Evolutionary conservation across 140 eudicot species (phyloP).

Genomic region (Erigeron philadelphicus): DNA sequence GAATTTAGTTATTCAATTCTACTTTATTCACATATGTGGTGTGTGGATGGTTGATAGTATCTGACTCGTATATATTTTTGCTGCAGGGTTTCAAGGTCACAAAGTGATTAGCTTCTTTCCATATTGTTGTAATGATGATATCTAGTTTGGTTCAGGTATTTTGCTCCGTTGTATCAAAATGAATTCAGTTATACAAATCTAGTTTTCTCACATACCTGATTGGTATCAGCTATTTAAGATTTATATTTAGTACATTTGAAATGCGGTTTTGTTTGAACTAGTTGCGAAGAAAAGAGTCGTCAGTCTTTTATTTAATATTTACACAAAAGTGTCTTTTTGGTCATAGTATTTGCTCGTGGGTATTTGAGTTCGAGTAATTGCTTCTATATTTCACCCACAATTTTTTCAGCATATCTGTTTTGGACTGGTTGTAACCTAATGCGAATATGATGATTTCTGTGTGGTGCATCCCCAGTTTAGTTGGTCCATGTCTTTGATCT

Average conservation of each 20-base stretch:
- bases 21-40: too few relatives aligned
- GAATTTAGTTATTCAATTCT: background rate
- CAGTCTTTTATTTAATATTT: background rate
- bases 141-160: background rate
- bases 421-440: too few relatives aligned
- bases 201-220: slow-evolving; percentile 2
- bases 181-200: slow-evolving; percentile 7
- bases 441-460: too few relatives aligned
- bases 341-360: background rate
- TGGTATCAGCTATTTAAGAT: too few relatives aligned
- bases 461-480: too few relatives aligned
- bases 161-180: slow-evolving; percentile 12
- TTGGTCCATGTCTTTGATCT: too few relatives aligned
- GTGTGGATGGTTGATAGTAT: background rate
- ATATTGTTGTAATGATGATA: background rate
- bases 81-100: slow-evolving; percentile 55
- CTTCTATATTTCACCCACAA: background rate
- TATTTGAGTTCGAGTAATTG: background rate
- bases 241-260: too few relatives aligned
- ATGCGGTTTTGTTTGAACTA: background rate
- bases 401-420: too few relatives aligned
- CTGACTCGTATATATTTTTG: background rate
- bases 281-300: background rate
- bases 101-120: slow-evolving; percentile 23
- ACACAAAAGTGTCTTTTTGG: background rate